Percentiles rank a stretch among this genome's conserved stretches.
phyloP scores from a whole-genome alignment of 164 flowering plant species.

The Chimonanthus salicifolius region DNA sequence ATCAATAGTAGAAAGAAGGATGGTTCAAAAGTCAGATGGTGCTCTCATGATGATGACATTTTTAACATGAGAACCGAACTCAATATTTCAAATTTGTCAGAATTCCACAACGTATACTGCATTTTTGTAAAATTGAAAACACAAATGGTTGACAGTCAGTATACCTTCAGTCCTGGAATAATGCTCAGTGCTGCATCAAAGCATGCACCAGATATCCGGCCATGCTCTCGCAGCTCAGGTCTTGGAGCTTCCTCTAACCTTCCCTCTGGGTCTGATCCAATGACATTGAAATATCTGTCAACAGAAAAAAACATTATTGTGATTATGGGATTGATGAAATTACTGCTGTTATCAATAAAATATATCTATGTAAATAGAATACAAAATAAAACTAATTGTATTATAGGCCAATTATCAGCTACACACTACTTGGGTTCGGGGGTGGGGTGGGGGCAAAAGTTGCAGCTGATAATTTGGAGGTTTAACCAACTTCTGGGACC shows the following conservation, averaged over 20 bases:
- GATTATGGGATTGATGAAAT: too few species aligned
- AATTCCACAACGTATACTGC: not conserved
- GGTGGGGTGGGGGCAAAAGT: too few species aligned
- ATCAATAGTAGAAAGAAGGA: not conserved
- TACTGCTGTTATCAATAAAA: too few species aligned
- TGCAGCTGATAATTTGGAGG: too few species aligned
- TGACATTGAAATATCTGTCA: slow-evolving; percentile 87
- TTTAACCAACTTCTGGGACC: too few species aligned
- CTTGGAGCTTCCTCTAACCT: slow-evolving; percentile 94
- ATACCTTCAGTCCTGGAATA: slow-evolving; percentile 84
- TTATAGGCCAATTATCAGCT: too few species aligned
- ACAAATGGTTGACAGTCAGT: slow-evolving; percentile 12
- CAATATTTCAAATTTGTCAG: not conserved
- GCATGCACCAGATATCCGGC: slow-evolving; percentile 96
- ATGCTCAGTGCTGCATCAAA: slow-evolving; percentile 91
- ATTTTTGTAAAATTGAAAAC: not conserved
- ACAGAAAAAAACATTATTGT: not conserved
- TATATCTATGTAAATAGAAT: too few species aligned
- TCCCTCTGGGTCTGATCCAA: slow-evolving; percentile 97
- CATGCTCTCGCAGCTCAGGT: slow-evolving; percentile 90
- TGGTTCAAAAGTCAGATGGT: not conserved
- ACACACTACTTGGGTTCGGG: too few species aligned
- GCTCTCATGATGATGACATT: not conserved
- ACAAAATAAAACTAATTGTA: not conserved
- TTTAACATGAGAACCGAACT: too few species aligned